phyloP scores from a whole-genome alignment of 768 basidiomycete species.

The Lyophyllum decastes region DNA sequence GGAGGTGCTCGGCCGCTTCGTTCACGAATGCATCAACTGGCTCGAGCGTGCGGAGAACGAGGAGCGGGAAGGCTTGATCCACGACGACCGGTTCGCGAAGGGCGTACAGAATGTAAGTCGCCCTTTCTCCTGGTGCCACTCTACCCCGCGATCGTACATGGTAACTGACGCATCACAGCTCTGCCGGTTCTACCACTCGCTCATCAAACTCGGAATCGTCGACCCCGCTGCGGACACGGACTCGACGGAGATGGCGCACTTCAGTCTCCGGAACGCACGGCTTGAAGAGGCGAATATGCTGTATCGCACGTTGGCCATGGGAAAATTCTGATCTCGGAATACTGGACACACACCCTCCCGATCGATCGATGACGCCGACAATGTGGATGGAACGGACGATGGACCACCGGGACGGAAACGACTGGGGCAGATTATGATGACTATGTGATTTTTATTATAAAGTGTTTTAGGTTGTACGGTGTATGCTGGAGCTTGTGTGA shows the following conservation, averaged over 20 bases:
- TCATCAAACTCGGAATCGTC: constrained; percentile 67
- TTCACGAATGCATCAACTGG: constrained; percentile 70
- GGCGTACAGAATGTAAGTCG: constrained; percentile 68
- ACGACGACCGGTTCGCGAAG: constrained; percentile 73
- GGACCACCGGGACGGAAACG: constrained; percentile 2
- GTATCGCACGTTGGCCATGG: constrained; percentile 63
- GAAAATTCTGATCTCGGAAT: constrained; percentile 32
- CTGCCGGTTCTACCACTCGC: constrained; percentile 73
- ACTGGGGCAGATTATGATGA: constrained; percentile 11
- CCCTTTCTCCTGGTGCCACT: background rate
- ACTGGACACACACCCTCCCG: background rate
- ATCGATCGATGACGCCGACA: background rate
- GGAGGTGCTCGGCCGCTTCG: constrained; percentile 70
- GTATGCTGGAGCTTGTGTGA: background rate
- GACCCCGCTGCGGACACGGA: constrained; percentile 67
- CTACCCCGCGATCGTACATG: background rate
- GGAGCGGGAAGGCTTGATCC: constrained; percentile 65
- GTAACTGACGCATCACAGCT: constrained; percentile 42
- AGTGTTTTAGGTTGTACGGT: background rate
- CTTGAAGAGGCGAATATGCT: constrained; percentile 78
- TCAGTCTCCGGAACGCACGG: constrained; percentile 68
- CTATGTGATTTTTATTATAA: constrained; percentile 14
- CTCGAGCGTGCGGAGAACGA: constrained; percentile 71
- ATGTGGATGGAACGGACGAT: background rate
- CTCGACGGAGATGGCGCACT: constrained; percentile 77